Percentiles rank a stretch among this genome's conserved stretches.
Conservation (phyloP, 768 basidiomycete species). For the Pisolithus microcarpus region DNA sequence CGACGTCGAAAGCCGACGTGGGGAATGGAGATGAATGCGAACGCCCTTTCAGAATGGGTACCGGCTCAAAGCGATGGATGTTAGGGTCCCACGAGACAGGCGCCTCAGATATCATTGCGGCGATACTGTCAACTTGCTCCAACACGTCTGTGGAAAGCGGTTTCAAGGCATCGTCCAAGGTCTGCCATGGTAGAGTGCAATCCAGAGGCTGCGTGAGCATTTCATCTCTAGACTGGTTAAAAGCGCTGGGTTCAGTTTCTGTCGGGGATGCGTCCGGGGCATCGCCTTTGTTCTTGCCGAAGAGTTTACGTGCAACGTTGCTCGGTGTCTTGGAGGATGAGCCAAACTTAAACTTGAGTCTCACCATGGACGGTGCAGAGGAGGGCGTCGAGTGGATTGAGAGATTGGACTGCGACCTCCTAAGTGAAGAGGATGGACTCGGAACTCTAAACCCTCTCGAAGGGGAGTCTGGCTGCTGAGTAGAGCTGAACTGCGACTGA, state of each 20-base stretch:
- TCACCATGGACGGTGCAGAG: conserved; percentile 40
- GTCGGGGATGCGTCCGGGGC: conserved; percentile 8
- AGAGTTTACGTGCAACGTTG: conserved; percentile 50
- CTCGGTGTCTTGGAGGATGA: conserved; percentile 35
- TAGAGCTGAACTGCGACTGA: conserved; percentile 10
- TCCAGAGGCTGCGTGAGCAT: conserved; percentile 24
- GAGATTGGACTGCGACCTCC: conserved; percentile 51
- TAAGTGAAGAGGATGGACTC: conserved; percentile 36
- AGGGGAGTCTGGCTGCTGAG: conserved; percentile 7
- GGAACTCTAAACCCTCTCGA: conserved; percentile 9
- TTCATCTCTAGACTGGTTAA: conserved; percentile 9
- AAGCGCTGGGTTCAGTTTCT: conserved; percentile 2
- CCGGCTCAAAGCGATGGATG: conserved; percentile 13
- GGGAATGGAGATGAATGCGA: conserved; percentile 63
- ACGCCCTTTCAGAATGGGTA: conserved; percentile 35
- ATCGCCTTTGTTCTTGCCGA: conserved; percentile 37
- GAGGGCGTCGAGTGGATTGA: conserved; percentile 39
- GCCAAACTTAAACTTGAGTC: conserved; percentile 41
- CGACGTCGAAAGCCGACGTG: conserved; percentile 51
- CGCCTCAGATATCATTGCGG: conserved; percentile 3
- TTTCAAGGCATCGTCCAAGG: conserved; percentile 17
- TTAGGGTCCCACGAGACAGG: conserved; percentile 10
- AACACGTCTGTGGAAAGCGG: conserved; percentile 8
- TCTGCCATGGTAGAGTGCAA: conserved; percentile 40
- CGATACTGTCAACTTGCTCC: conserved; percentile 11